Conservation (phyloP, 179 eudicot genomes). For the Carnegiea gigantea region DNA sequence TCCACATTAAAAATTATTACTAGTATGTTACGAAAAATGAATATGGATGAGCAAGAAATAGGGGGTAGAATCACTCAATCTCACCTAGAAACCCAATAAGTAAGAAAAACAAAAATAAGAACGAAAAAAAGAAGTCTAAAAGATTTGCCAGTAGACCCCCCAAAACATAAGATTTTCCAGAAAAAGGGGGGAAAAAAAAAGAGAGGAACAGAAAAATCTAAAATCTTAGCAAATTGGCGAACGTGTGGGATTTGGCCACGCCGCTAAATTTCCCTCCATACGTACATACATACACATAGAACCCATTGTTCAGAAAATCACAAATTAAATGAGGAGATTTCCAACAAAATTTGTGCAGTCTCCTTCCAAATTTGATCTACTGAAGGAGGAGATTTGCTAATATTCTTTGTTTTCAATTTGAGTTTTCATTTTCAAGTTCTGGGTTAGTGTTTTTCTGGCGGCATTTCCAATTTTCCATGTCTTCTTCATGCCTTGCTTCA, state of each 20-base stretch:
- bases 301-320: neutral
- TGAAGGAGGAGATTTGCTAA: neutral
- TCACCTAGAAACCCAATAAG: too few species aligned
- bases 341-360: neutral
- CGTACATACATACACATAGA: neutral
- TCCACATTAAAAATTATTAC: too few species aligned
- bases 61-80: too few species aligned
- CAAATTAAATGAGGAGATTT: neutral
- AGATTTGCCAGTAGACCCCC: too few species aligned
- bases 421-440: neutral
- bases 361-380: neutral
- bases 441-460: neutral
- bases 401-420: neutral
- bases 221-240: neutral
- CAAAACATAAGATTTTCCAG: too few species aligned
- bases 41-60: too few species aligned
- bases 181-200: too few species aligned
- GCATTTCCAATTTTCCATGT: slow-evolving; percentile 29
- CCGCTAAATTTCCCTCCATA: slow-evolving; percentile 12
- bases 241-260: slow-evolving; percentile 21
- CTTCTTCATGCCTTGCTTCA: slow-evolving; percentile 45
- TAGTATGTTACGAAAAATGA: too few species aligned
- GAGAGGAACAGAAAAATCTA: neutral
- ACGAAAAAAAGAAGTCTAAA: neutral
- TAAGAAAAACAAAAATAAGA: too few species aligned